Base-by-base conservation (phyloP, 2,329 filamentous ascomycete species). In the Ophiostoma sp. region DNA sequence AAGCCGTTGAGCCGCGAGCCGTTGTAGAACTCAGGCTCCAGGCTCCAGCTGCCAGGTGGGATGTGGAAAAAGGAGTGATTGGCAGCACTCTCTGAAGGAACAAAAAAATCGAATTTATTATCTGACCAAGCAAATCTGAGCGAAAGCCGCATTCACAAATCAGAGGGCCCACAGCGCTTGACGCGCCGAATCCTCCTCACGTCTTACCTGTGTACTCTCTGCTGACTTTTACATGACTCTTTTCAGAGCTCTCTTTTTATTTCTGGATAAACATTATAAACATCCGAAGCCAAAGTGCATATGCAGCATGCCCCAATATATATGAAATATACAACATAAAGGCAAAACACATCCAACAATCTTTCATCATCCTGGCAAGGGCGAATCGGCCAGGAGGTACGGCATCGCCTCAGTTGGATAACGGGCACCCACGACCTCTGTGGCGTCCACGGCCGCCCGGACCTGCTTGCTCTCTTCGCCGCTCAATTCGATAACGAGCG, bases 401-500 rank as follows among this genome's bases (percentile, higher is more conserved):
- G 60, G 31, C 31, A 64, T 64, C 31, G 60, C 31, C 27, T 64
- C 17, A 15, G 60, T 23, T 13, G 60, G 57, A 52, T 73, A 73
- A 4, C 73, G 70, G 15, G 20, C 68, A 54, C 73, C 72, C 3
- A 13, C 6, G 0, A 70, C 31, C 48, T 72, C 71, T 20, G 67
- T 44, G 1, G 31, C 41, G 13, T 60, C 69, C 5, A 72, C 67
- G 11, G 70, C 72, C 5, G 70, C 69, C 36, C 73, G 73, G 10
- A 74, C 60, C 31, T 66, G 57, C 3, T 39, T 31, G 1, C 66
- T 62, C 68, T 74, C 73, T 13, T 41, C 72, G 13, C 57, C 67
- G 2, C 67, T 72, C 67, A 75, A 68, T 20, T 41, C 23, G 20
- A 79, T 73, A 27, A 73, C 39, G 6, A 78, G 67, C 0, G 76